Evolutionary conservation across 208 protist genomes (phyloP), one percentile per base, ranked within the genome.

Genomic region (Trypanosoma vivax): DNA sequence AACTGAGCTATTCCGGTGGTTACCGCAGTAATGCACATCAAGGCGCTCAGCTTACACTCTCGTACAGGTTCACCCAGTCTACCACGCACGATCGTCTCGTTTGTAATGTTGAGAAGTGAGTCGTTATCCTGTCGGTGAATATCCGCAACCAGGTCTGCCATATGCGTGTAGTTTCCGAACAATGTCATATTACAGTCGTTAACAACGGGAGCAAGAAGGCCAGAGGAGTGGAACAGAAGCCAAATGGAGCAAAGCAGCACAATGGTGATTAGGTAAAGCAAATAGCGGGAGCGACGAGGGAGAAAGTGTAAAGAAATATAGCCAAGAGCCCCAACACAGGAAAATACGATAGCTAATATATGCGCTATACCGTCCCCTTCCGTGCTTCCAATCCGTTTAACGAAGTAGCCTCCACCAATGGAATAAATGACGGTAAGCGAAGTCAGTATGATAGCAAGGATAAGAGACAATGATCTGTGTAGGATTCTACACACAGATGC

Each of bases 301-400:
- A 92, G 69, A 49, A 89, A 88, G 50, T 92, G 85, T 1, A 92
- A 61, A 5, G 66, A 61, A 19, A 83, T 63, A 65, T 92, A 92
- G 28, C 65, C 51, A 37, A 87, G 57, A 9, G 62, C 68, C 0
- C 76, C 68, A 28, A 79, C 38, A 19, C 82, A 70, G 9, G 78
- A 46, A 18, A 83, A 73, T 21, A 88, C 28, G 41, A 90, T 78
- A 24, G 65, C 79, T 16, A 92, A 53, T 49, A 92, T 87, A 51
- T 92, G 76, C 5, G 78, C 73, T 57, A 92, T 85, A 21, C 78
- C 79, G 13, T 58, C 50, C 25, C 74, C 73, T 16, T 48, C 50
- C 49, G 88, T 77, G 60, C 65, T 85, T 25, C 74, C 60, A 19
- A 77, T 68, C 7, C 50, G 19, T 2, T 65, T 75, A 48, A 88